Conservation (phyloP, 1,284 basidiomycete genomes). For the Entoloma clypeatum region DNA sequence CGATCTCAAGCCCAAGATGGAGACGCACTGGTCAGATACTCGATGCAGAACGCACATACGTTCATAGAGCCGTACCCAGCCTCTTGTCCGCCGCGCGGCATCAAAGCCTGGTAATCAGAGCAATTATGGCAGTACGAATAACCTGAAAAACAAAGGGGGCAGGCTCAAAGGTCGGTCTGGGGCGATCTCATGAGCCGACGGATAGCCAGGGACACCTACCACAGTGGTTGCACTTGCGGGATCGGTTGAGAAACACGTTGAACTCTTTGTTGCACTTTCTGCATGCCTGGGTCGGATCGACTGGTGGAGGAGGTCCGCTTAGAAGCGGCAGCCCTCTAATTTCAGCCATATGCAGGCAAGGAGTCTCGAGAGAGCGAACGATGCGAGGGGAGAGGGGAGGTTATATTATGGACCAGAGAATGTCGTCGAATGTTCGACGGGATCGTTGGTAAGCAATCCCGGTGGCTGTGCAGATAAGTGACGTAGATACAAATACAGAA, state of each 20-base stretch:
- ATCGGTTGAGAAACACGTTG: constrained; percentile 58
- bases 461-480: constrained; percentile 15
- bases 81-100: constrained; percentile 51
- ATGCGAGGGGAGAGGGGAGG: not conserved
- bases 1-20: not conserved
- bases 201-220: constrained; percentile 41
- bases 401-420: constrained; percentile 15
- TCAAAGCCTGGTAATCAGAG: constrained; percentile 68
- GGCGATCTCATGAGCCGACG: constrained; percentile 2
- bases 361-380: not conserved
- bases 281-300: constrained; percentile 46
- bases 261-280: constrained; percentile 76
- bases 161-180: constrained; percentile 7
- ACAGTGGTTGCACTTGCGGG: constrained; percentile 70
- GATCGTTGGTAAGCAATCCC: not conserved
- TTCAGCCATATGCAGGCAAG: constrained; percentile 21
- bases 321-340: constrained; percentile 61
- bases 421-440: constrained; percentile 19
- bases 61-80: constrained; percentile 58
- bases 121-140: constrained; percentile 69
- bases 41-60: constrained; percentile 72
- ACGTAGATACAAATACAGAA: no score
- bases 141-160: constrained; percentile 41
- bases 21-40: constrained; percentile 59
- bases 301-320: constrained; percentile 57